Conservation (phyloP, 306 rosid genomes). For the Medicago lupulina region DNA sequence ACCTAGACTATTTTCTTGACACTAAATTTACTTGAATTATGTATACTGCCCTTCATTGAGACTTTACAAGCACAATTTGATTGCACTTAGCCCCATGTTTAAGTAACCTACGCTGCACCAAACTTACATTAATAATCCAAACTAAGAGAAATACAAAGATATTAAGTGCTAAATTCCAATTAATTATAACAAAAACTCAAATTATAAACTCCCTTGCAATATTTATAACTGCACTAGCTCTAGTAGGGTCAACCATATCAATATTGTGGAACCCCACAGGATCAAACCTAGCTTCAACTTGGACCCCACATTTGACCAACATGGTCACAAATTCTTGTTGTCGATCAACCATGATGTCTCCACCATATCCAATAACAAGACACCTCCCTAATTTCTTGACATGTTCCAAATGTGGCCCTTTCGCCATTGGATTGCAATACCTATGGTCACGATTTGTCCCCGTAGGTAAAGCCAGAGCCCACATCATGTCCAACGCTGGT, state of each 20-base stretch:
- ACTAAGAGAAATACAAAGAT: neutral
- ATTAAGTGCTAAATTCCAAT: neutral
- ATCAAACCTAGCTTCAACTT: slow-evolving; percentile 64
- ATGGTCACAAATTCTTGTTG: slow-evolving; percentile 65
- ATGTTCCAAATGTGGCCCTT: slow-evolving; percentile 48
- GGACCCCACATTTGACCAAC: slow-evolving; percentile 64
- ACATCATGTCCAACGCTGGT: slow-evolving; percentile 71
- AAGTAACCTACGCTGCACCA: too few relatives aligned
- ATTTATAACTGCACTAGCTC: slow-evolving; percentile 47
- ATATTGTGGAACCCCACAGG: slow-evolving; percentile 65
- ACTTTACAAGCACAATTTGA: too few relatives aligned
- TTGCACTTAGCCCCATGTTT: too few relatives aligned
- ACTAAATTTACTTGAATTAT: too few relatives aligned
- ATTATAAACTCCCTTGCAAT: slow-evolving; percentile 59
- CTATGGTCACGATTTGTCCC: slow-evolving; percentile 60
- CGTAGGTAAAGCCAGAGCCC: slow-evolving; percentile 61
- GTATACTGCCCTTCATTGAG: too few relatives aligned
- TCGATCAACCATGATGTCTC: slow-evolving; percentile 67
- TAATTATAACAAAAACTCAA: slow-evolving; percentile 3
- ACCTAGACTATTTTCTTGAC: too few relatives aligned
- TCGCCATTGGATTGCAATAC: slow-evolving; percentile 66
- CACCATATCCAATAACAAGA: slow-evolving; percentile 68
- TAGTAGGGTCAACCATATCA: slow-evolving; percentile 57
- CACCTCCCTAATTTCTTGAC: slow-evolving; percentile 45
- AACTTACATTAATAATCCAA: neutral